phyloP scores from a whole-genome alignment of 2,329 filamentous ascomycete species.

The Venturia effusa region DNA sequence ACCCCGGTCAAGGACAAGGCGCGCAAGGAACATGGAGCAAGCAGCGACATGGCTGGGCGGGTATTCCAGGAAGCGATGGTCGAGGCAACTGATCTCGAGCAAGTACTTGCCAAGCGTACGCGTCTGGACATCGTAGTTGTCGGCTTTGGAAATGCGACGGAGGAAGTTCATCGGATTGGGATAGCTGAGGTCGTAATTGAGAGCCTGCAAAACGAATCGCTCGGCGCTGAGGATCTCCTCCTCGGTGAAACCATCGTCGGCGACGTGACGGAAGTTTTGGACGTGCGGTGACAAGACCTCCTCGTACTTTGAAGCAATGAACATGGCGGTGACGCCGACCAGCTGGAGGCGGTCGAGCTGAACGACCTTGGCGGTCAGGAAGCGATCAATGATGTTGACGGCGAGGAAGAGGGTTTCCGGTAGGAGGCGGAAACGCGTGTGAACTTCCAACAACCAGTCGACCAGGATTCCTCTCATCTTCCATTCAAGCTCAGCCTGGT shows the following conservation, averaged over 20 bases:
- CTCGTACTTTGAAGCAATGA: slow-evolving; percentile 98
- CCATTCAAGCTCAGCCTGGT: slow-evolving; percentile 93
- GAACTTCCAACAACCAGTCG: slow-evolving; percentile 97
- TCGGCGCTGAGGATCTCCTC: slow-evolving; percentile 95
- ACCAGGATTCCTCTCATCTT: slow-evolving; percentile 96
- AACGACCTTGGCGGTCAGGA: slow-evolving; percentile 89
- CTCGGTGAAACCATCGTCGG: slow-evolving; percentile 92
- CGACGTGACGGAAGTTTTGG: slow-evolving; percentile 91
- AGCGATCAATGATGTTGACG: slow-evolving; percentile 97
- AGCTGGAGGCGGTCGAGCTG: slow-evolving; percentile 93
- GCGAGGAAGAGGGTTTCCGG: slow-evolving; percentile 94
- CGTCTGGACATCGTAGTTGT: slow-evolving; percentile 98
- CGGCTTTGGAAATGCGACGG: slow-evolving; percentile 94
- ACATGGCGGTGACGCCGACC: slow-evolving; percentile 97
- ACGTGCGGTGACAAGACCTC: slow-evolving; percentile 96
- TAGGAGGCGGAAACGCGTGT: slow-evolving; percentile 89
- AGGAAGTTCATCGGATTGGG: slow-evolving; percentile 99
- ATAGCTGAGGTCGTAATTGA: slow-evolving; percentile 96
- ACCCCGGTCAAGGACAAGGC: slow-evolving; percentile 80
- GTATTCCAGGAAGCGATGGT: slow-evolving; percentile 86
- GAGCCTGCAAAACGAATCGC: slow-evolving; percentile 78
- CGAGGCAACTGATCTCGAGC: slow-evolving; percentile 90
- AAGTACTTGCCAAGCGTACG: slow-evolving; percentile 96
- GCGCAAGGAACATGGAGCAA: slow-evolving; percentile 87
- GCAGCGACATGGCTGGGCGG: slow-evolving; percentile 85